Conservation (phyloP, 371 early-diverging fungal genomes). For the Rhizopus delemar region DNA sequence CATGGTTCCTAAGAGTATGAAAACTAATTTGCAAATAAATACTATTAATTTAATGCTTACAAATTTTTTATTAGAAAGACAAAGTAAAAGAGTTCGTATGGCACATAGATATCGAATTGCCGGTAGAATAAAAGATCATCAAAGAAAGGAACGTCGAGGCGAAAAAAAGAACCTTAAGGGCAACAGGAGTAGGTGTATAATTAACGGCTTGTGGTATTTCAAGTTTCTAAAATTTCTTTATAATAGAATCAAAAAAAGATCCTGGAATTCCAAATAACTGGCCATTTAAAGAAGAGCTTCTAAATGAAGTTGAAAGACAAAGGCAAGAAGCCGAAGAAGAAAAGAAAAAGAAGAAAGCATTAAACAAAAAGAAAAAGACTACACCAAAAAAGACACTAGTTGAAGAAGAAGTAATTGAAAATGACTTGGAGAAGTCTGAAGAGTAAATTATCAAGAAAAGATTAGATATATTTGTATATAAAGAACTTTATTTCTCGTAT, state of each 20-base stretch:
- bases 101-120: slow-evolving; percentile 75
- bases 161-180: slow-evolving; percentile 66
- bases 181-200: slow-evolving; percentile 42
- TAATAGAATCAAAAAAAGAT: slow-evolving; percentile 44
- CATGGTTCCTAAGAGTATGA: slow-evolving; percentile 27
- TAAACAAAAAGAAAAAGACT: slow-evolving; percentile 19
- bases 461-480: no score
- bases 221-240: neutral
- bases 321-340: slow-evolving; percentile 39
- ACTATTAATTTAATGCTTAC: neutral
- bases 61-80: slow-evolving; percentile 18
- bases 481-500: no score
- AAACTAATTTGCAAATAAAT: no score
- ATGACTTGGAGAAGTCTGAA: neutral
- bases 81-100: slow-evolving; percentile 71
- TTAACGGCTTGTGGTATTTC: neutral
- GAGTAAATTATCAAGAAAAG: no score
- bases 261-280: slow-evolving; percentile 56
- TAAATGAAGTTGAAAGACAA: slow-evolving; percentile 53
- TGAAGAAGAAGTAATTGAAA: neutral
- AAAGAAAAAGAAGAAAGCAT: slow-evolving; percentile 25
- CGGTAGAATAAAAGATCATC: slow-evolving; percentile 72
- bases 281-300: slow-evolving; percentile 54
- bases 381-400: slow-evolving; percentile 13
- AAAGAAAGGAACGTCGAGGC: slow-evolving; percentile 71